Evolutionary conservation across 108 stramenopile genomes (phyloP), one percentile per base, ranked within the genome.

Genomic region (Cylindrotheca fusiformis): DNA sequence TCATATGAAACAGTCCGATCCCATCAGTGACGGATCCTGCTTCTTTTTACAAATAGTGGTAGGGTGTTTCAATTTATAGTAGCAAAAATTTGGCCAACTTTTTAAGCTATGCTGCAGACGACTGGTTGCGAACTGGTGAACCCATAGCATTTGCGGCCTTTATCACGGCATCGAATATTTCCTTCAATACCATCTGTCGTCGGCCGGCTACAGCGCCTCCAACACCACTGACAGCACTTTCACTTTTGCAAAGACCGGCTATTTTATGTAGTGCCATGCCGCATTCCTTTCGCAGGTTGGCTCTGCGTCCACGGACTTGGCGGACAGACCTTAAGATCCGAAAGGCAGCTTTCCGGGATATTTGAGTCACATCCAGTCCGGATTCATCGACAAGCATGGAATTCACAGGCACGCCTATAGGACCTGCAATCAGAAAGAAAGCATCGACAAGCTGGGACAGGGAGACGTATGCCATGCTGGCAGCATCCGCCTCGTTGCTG

Each of bases 321-420:
- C 54, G 61, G 29, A 87, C 54, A 4, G 76, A 47, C 8, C 65
- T 66, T 2, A 91, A 49, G 58, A 91, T 88, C 1, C 83, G 75
- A 60, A 86, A 88, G 26, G 81, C 67, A 3, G 81, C 74, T 32
- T 77, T 78, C 26, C 80, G 67, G 28, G 85, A 81, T 41, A 65
- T 62, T 51, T 77, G 65, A 0, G 82, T 84, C 8, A 83, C 67
- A 71, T 87, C 76, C 36, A 62, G 53, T 24, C 81, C 84, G 49
- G 78, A 73, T 23, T 71, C 77, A 21, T 79, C 71, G 4, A 17
- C 48, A 22, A 82, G 56, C 36, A 89, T 67, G 4, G 76, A 71
- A 67, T 76, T 79, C 12, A 91, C 90, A n/a, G 90, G 85, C 8
- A 91, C 71, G 47, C 90, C 86, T 19, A 82, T 72, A 23, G 86